Evolutionary conservation across 169 alveolate species (phyloP).

Genomic region (Cryptosporidium tyzzeri): DNA sequence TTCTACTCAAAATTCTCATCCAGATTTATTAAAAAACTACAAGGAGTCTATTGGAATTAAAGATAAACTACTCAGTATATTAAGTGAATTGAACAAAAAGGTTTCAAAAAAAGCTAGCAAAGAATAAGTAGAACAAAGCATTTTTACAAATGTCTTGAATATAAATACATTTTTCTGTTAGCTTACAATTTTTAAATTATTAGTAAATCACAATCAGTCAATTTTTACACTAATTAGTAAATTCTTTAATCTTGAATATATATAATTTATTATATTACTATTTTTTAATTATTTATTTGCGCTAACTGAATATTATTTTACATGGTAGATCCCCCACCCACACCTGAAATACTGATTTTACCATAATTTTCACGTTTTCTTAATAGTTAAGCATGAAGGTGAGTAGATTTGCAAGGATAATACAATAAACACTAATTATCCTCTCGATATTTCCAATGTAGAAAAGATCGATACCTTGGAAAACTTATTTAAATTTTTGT

Average conservation of each 20-base stretch:
- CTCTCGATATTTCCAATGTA: not conserved
- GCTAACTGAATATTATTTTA: not conserved
- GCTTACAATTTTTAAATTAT: too few species aligned
- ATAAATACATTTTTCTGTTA: not conserved
- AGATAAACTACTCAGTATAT: not conserved
- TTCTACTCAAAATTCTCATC: not conserved
- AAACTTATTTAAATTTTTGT: constrained; percentile 37
- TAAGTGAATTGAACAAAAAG: not conserved
- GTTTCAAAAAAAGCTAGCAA: not conserved
- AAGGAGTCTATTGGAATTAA: constrained; percentile 8
- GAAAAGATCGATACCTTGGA: constrained; percentile 43
- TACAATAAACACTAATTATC: not conserved
- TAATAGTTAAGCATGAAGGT: not conserved
- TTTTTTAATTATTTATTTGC: not conserved
- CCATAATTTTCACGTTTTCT: not conserved
- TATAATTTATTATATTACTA: too few species aligned
- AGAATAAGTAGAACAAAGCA: not conserved
- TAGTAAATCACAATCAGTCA: not conserved
- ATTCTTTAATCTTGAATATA: not conserved
- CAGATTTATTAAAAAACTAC: not conserved
- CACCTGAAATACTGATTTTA: not conserved
- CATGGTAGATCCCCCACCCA: constrained; percentile 9
- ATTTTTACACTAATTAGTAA: not conserved
- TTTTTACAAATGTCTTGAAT: not conserved
- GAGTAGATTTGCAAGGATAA: not conserved